Evolutionary conservation across 495 filamentous ascomycete species (phyloP), one percentile per base, ranked within the genome.

Genomic region (Penicillium simplicissimum): DNA sequence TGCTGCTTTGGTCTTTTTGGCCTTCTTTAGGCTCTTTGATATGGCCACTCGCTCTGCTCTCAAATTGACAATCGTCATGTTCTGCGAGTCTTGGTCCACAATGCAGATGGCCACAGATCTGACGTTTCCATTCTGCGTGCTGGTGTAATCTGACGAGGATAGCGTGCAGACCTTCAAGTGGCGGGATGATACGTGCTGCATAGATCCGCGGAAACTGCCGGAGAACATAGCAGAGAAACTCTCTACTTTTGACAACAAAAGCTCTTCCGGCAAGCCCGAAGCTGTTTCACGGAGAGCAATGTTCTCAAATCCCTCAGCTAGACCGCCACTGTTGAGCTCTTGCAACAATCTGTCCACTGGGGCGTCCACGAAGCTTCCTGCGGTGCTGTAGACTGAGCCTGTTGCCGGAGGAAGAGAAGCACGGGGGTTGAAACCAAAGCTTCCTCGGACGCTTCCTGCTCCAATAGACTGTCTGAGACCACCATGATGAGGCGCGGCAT

Each of bases 271-370:
- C 17, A 94, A 81, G 1, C 89, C 87, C 34, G 88, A 86, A 36
- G 85, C 83, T 14, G 85, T 83, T 72, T 90, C 89, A 51, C 89
- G 86, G 23, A 90, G 76, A 15, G 86, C 88, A 80, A 92, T 88
- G 52, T 78, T 87, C 60, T 87, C 83, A 55, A 91, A 87, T 0
- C 86, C 86, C 58, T 89, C 85, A 59, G 88, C 85, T 55, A 89
- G 80, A 25, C 81, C 83, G 28, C 82, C 77, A 60, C 75, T 82
- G 60, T 85, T 86, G 21, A 93, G 77, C 61, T 91, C 90, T 63
- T 95, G 88, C 1, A 93, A 75, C 0, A 92, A 75, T 52, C 82
- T 85, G 67, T 94, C 91, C 38, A 90, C 84, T 0, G 89, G 88
- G 2, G 84, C 82, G 57, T 90, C 88, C 21, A 84, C 70, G 57